Base-by-base conservation (phyloP, 768 basidiomycete species). In the Naganishia onofrii region DNA sequence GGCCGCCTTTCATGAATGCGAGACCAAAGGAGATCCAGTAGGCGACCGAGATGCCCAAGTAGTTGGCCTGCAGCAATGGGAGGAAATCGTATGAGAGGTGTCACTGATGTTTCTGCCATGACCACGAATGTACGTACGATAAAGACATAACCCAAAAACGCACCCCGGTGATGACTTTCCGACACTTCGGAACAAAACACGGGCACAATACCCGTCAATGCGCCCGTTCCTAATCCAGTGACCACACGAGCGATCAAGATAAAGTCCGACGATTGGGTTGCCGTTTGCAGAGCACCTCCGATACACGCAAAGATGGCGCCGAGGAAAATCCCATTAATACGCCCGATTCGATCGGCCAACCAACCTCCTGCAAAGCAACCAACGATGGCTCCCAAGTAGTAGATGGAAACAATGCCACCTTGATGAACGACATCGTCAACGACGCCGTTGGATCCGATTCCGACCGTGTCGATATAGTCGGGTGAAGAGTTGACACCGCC, bases 201-300 rank as follows among this genome's bases (percentile, higher is more conserved):
- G 19, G 74, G 74, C 26, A 75, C 72, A 68, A 75, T 73, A 9
- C 70, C 51, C 13, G 74, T 74, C 23, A 74, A 36, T 26, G 74
- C 72, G 68, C 54, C 54, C 12, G 54, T 55, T 2, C 74, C 74
- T 51, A 72, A 23, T 1, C 74, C 74, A 23, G 72, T 71, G 63
- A 75, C 32, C 7, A 73, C 68, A 23, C 74, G 70, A 13, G 74
- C 70, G 19, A 71, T 67, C 31, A 75, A 71, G 31, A 75, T 75
- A 32, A 71, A 70, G 55, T 36, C 63, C 3, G 68, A 55, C 2
- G 46, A 51, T 56, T 72, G 67, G 3, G 73, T 51, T 1, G 70
- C 74, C 0, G 76, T 65, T 52, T 76, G 76, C 7, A 76, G 70
- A 9, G 74, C 74, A 23, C 74, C 76, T 23, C 76, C 76, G 29